Percentiles rank a stretch among this genome's conserved stretches.
Evolutionary conservation across 306 rosid genomes (phyloP).

Genomic region (Rosa lucieae): DNA sequence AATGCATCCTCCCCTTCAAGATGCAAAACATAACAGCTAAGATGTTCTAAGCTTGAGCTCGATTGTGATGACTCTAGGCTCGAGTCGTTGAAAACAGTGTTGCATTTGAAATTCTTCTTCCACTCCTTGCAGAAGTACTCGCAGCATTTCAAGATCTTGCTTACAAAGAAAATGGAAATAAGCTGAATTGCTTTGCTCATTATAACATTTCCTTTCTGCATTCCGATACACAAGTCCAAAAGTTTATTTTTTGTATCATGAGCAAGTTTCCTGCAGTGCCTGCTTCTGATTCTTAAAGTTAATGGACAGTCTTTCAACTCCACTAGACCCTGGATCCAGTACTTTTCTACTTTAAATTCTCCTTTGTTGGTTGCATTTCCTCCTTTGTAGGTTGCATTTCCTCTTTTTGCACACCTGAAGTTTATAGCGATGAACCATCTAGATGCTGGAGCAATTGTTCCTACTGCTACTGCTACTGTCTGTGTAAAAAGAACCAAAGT

Average conservation of each 20-base stretch:
- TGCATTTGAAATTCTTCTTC: conserved; percentile 31
- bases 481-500: conserved; percentile 61
- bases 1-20: conserved; percentile 86
- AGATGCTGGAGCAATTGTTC: conserved; percentile 75
- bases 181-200: conserved; percentile 51
- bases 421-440: conserved; percentile 71
- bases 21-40: conserved; percentile 67
- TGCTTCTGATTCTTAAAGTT: conserved; percentile 34
- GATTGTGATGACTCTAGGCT: conserved; percentile 35
- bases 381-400: conserved; percentile 23
- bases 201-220: conserved; percentile 61
- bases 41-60: conserved; percentile 42
- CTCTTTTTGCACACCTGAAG: conserved; percentile 53
- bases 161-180: conserved; percentile 47
- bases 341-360: conserved; percentile 54
- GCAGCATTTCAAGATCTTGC: conserved; percentile 33
- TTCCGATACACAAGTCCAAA: conserved; percentile 47
- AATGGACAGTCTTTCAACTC: conserved; percentile 54
- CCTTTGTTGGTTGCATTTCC: conserved; percentile 25
- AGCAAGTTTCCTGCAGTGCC: conserved; percentile 46
- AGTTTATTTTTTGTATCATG: conserved; percentile 44
- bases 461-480: conserved; percentile 59
- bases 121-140: conserved; percentile 29
- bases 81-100: conserved; percentile 20
- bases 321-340: conserved; percentile 58